A percentile compares a stretch with the other conserved stretches of the same genome.
Evolutionary conservation across 1,284 basidiomycete species (phyloP).

Genomic region (Heterobasidion irregulare): DNA sequence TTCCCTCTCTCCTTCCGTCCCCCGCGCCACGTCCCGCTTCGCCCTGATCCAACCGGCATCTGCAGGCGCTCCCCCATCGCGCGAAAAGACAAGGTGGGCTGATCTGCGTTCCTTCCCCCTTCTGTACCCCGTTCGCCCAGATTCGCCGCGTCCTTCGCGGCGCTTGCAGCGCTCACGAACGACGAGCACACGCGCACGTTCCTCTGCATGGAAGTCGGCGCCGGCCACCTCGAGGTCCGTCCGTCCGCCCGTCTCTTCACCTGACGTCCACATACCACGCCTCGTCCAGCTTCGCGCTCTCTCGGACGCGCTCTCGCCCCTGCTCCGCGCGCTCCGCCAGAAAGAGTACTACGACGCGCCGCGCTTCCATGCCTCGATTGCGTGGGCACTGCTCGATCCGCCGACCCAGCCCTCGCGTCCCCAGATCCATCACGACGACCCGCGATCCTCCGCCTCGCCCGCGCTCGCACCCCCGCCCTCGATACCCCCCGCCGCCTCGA

Average conservation of each 20-base stretch:
- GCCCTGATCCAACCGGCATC: background rate
- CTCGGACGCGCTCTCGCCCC: slow-evolving; percentile 42
- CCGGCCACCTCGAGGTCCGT: slow-evolving; percentile 61
- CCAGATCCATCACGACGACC: background rate
- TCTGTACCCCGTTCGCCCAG: slow-evolving; percentile 28
- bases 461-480: no score
- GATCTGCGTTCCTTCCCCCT: background rate
- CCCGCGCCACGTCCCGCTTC: background rate
- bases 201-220: slow-evolving; percentile 66
- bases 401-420: background rate
- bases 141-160: slow-evolving; percentile 63
- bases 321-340: slow-evolving; percentile 51
- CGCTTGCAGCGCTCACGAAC: slow-evolving; percentile 62
- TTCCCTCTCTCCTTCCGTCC: background rate
- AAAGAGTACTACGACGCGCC: slow-evolving; percentile 67
- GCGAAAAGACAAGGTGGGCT: background rate
- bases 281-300: slow-evolving; percentile 42
- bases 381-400: slow-evolving; percentile 57
- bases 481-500: no score
- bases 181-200: slow-evolving; percentile 75
- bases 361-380: slow-evolving; percentile 75
- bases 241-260: no score
- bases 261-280: background rate
- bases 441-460: no score
- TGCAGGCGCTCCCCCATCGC: background rate